A percentile compares a stretch with the other conserved stretches of the same genome.
phyloP scores from a whole-genome alignment of 441 rosid species.

The Euphorbia schlechtendalii region DNA sequence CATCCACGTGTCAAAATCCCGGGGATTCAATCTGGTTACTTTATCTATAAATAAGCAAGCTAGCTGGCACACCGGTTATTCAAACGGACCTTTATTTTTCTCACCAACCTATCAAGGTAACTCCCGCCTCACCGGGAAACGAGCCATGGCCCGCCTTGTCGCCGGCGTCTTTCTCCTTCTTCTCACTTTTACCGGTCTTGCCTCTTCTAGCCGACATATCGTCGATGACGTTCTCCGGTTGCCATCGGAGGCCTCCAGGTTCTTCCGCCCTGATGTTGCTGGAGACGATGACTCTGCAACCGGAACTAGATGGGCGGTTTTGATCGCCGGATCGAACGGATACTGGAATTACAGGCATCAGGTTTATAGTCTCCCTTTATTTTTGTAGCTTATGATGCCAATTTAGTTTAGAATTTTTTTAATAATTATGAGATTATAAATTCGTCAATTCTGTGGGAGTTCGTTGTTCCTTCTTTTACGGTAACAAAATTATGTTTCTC shows the following conservation, averaged over 20 bases:
- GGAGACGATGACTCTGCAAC: slow-evolving; percentile 27
- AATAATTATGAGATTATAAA: background rate
- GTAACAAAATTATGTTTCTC: too few species aligned
- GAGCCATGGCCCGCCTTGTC: slow-evolving; percentile 28
- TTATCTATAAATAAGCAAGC: slow-evolving; percentile 6
- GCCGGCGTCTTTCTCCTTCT: slow-evolving; percentile 29
- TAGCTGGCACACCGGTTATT: too few species aligned
- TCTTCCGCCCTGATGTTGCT: slow-evolving; percentile 35
- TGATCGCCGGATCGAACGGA: slow-evolving; percentile 91
- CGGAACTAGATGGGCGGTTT: slow-evolving; percentile 91
- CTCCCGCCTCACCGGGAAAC: slow-evolving; percentile 9
- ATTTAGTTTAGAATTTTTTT: background rate
- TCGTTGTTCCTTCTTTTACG: too few species aligned
- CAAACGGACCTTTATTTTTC: too few species aligned
- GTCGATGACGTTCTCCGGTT: slow-evolving; percentile 23
- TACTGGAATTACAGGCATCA: slow-evolving; percentile 96
- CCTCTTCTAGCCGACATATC: slow-evolving; percentile 28
- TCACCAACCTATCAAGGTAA: slow-evolving; percentile 6
- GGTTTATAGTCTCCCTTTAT: slow-evolving; percentile 29
- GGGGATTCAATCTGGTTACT: too few species aligned
- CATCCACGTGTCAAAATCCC: too few species aligned
- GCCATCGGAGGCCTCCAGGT: slow-evolving; percentile 58
- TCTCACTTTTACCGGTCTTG: slow-evolving; percentile 22
- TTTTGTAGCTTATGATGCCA: background rate
- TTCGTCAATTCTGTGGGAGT: background rate